Conservation (phyloP, 1,284 basidiomycete genomes). For the Phellopilus nigrolimitatus region DNA sequence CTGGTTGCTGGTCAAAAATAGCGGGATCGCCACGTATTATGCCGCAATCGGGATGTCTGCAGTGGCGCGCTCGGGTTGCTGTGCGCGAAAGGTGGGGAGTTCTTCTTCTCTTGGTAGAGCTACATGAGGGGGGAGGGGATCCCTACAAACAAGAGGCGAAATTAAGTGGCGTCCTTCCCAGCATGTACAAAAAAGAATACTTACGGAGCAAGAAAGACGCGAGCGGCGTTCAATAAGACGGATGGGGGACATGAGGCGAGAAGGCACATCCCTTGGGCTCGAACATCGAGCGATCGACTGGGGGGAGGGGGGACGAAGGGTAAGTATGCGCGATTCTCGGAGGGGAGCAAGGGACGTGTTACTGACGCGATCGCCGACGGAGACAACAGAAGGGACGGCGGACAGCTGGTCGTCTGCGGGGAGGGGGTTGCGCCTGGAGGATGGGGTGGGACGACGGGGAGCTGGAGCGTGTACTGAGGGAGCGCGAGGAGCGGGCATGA, state of each 20-base stretch:
- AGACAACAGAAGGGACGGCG: constrained; percentile 6
- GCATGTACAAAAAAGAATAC: constrained; percentile 28
- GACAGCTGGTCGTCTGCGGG: constrained; percentile 22
- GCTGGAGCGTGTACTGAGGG: constrained; percentile 26
- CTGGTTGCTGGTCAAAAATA: constrained; percentile 52
- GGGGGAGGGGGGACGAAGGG: constrained; percentile 26
- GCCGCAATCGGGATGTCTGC: constrained; percentile 30
- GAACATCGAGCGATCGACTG: constrained; percentile 15
- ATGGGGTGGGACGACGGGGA: constrained; percentile 30
- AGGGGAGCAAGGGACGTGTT: neutral
- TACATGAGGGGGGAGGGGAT: constrained; percentile 12
- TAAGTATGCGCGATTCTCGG: constrained; percentile 37
- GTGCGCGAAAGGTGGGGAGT: constrained; percentile 22
- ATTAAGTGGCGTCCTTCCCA: neutral
- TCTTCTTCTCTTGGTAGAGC: constrained; percentile 13
- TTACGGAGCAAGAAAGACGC: constrained; percentile 15
- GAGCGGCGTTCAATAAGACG: constrained; percentile 17
- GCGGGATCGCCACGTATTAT: constrained; percentile 29
- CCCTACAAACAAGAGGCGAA: constrained; percentile 4
- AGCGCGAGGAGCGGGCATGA: constrained; percentile 17
- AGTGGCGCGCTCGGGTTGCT: constrained; percentile 34
- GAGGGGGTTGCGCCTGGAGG: constrained; percentile 24
- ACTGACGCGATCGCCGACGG: constrained; percentile 6
- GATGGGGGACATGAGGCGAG: constrained; percentile 32
- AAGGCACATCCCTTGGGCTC: neutral